Evolutionary conservation across 805 yeast genomes (phyloP).

Genomic region (Trichomonascus vanleenenianus): DNA sequence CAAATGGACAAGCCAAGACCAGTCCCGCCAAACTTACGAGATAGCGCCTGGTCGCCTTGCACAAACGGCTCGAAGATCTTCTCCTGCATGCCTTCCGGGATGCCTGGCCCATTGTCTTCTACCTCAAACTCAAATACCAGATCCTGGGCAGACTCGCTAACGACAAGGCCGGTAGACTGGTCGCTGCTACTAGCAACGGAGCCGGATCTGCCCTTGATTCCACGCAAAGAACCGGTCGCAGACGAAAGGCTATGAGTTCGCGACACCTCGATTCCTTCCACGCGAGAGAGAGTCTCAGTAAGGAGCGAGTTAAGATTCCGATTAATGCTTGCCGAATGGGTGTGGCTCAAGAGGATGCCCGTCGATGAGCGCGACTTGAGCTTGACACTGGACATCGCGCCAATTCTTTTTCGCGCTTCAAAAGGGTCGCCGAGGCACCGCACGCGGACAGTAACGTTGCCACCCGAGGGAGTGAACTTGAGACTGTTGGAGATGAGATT

Average conservation of each 20-base stretch:
- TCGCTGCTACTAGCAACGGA: not conserved
- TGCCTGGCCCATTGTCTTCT: conserved; percentile 91
- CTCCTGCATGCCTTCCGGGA: conserved; percentile 70
- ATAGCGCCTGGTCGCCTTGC: conserved; percentile 91
- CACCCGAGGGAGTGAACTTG: conserved; percentile 88
- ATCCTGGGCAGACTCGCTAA: not conserved
- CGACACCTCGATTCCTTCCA: not conserved
- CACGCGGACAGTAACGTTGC: conserved; percentile 41
- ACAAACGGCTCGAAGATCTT: conserved; percentile 93
- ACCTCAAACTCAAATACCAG: conserved; percentile 34
- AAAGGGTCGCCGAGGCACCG: not conserved
- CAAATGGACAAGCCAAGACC: conserved; percentile 90
- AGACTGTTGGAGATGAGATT: conserved; percentile 84
- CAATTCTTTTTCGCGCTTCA: not conserved
- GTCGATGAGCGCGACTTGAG: not conserved
- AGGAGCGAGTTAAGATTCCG: not conserved
- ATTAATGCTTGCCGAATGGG: not conserved
- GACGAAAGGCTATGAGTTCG: not conserved
- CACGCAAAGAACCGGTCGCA: not conserved
- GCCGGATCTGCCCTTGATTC: not conserved
- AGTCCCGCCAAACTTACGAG: conserved; percentile 91
- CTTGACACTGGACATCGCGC: not conserved
- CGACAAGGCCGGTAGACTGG: not conserved
- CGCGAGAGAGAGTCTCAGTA: not conserved
- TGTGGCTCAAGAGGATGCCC: not conserved